Evolutionary conservation across 2,329 filamentous ascomycete genomes (phyloP), one percentile per base, ranked within the genome.

Genomic region (Ceratocystis alfenasii): DNA sequence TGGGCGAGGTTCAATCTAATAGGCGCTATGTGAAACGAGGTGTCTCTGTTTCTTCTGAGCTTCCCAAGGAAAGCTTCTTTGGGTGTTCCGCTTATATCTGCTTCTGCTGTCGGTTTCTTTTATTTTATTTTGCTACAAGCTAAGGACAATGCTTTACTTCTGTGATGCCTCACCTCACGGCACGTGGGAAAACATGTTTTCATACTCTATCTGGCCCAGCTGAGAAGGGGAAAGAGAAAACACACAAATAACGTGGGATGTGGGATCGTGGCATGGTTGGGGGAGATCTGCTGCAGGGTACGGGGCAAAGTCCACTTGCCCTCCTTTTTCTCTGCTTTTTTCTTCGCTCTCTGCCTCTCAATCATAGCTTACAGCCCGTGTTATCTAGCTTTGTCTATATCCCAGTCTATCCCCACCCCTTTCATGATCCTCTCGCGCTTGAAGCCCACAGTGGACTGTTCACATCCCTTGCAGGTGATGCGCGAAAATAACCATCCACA

Each of bases 181-280:
- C 53, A 57, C 53, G 53, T 57, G 53, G 53, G 25, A 57, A 57
- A 57, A 33, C 53, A 30, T 57, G 25, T 30, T 57, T 57, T 12
- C 25, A 57, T 8, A 28, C 22, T 2, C 22, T 30, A 22, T 22
- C 20, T n/a, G 10, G 3, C 10, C 6, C 12, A 28, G 22, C 25
- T 28, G 22, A 22, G 17, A 30, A 33, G 15, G 15, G 22, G 22
- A 57, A 28, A 30, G 50, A 28, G 10, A 57, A 28, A 30, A 25
- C 50, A 57, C 12, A 17, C 28, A 57, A 25, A n/a, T 17, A 57
- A 33, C 25, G 53, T 57, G 53, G 53, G 53, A 28, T 28, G 30
- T 57, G 28, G 53, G 53, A 33, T 57, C 25, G 12, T 57, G 53
- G 25, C 28, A 57, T 57, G 28, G 53, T 33, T 33, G 25, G 2